Conservation (phyloP, 2,329 filamentous ascomycete genomes). For the Leptosphaerulina australis region DNA sequence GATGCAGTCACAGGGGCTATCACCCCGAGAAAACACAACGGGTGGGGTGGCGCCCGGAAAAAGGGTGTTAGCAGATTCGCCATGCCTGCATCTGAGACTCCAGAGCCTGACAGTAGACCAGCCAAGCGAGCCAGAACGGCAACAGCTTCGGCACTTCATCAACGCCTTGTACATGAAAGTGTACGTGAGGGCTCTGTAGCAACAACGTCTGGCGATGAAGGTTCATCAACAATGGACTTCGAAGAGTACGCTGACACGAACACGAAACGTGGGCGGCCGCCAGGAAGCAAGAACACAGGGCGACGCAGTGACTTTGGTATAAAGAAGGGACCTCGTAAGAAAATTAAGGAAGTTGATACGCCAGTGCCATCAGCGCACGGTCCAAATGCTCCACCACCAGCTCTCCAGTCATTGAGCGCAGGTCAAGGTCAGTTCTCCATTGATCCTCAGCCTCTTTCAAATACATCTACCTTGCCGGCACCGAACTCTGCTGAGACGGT, state of each 20-base stretch:
- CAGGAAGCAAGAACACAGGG: conserved; percentile 56
- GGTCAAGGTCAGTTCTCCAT: conserved; percentile 48
- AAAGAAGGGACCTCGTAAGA: conserved; percentile 56
- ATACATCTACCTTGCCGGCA: conserved; percentile 27
- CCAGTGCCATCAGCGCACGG: conserved; percentile 31
- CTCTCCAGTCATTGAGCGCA: conserved; percentile 46
- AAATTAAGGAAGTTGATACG: conserved; percentile 32
- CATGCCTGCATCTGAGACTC: conserved; percentile 41
- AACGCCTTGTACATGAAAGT: conserved; percentile 52
- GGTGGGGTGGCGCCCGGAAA: conserved; percentile 48
- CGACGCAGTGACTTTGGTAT: conserved; percentile 56
- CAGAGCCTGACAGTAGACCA: conserved; percentile 43
- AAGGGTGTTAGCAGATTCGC: conserved; percentile 45
- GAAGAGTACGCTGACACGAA: conserved; percentile 33
- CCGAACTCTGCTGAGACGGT: conserved; percentile 42
- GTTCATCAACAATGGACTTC: conserved; percentile 39
- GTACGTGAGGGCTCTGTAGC: conserved; percentile 52
- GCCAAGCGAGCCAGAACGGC: conserved; percentile 37
- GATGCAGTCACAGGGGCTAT: conserved; percentile 39
- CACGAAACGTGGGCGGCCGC: conserved; percentile 45
- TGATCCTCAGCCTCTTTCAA: conserved; percentile 35
- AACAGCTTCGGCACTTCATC: conserved; percentile 42
- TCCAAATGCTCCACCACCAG: conserved; percentile 34
- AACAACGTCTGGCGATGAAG: conserved; percentile 46
- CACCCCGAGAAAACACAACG: conserved; percentile 43